phyloP scores from a whole-genome alignment of 257 asterid species.

The Forsythia suspensa region DNA sequence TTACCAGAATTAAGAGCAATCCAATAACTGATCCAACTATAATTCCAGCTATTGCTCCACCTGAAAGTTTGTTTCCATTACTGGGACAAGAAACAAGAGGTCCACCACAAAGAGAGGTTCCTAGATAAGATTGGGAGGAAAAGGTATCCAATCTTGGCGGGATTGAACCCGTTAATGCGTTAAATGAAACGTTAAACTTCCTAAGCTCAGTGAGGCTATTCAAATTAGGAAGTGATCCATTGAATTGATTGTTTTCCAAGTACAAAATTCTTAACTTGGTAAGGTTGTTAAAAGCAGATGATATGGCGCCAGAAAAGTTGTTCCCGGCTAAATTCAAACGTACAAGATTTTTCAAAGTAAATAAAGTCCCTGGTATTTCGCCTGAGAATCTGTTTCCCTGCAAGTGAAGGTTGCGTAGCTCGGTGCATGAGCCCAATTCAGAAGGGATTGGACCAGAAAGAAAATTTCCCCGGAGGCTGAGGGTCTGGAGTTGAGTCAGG shows the following conservation, averaged over 20 bases:
- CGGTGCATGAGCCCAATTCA: constrained; percentile 51
- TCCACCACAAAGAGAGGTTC: constrained; percentile 49
- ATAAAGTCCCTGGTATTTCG: constrained; percentile 43
- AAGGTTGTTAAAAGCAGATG: constrained; percentile 32
- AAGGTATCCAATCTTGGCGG: constrained; percentile 38
- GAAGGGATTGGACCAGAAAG: constrained; percentile 54
- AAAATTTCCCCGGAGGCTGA: constrained; percentile 61
- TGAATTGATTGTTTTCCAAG: constrained; percentile 51
- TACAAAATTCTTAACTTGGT: constrained; percentile 34
- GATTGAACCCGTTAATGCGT: constrained; percentile 42
- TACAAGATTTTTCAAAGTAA: constrained; percentile 34
- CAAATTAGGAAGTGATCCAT: constrained; percentile 46
- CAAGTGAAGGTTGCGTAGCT: constrained; percentile 35
- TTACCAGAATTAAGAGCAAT: constrained; percentile 18
- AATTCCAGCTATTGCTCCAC: constrained; percentile 63
- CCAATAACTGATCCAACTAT: constrained; percentile 40
- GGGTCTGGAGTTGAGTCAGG: constrained; percentile 43
- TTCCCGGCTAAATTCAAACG: constrained; percentile 45
- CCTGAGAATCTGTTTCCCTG: constrained; percentile 60
- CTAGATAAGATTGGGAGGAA: constrained; percentile 37
- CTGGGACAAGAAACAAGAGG: constrained; percentile 44
- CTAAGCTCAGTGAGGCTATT: constrained; percentile 20
- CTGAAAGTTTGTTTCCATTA: constrained; percentile 29
- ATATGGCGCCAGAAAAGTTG: constrained; percentile 41
- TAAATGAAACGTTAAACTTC: constrained; percentile 53